Base-by-base conservation (phyloP, 805 yeast genomes). In the Myxozyma nipponensis region DNA sequence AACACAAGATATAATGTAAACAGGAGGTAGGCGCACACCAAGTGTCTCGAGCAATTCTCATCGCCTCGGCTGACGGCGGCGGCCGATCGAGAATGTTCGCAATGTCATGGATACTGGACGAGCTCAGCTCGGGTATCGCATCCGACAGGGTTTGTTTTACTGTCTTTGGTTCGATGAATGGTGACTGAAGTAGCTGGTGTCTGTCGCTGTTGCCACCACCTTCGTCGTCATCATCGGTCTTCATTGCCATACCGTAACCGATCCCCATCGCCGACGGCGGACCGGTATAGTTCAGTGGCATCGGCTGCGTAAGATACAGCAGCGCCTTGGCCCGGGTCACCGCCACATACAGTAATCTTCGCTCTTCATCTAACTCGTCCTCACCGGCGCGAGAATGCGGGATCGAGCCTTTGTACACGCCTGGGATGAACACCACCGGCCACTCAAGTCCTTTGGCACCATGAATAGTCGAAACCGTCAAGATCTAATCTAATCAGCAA, bases 361-460 rank as follows among this genome's bases (percentile, higher is more conserved):
- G 69, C 62, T 89, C 97, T 67, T 91, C 98, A 56, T 84, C 77
- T 1, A 79, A 37, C 9, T 68, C 58, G 10, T 61, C 66, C 3
- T 56, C 61, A 4, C 49, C 54, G 57, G 30, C 63, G 62, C n/a
- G 23, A 25, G 57, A 68, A 76, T 1, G 78, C 0, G 95, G 95
- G 10, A 86, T 68, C 13, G 78, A 66, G 1, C 84, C 83, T 42
- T 84, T 86, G 28, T 77, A 72, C 17, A 86, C 68, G 0, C 86
- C 84, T 0, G 95, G 88, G 10, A 87, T 77, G 63, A 87, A 86
- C 0, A 91, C 97, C 13, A 86, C 79, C 0, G 95, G 91, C 97
- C 98, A 91, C 64, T 91, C 98, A 1, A 90, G 72, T 0, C 98
- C 98, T 65, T 91, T 91, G 1, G 97, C 81, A 0, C 89, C 87